A percentile compares a stretch with the other conserved stretches of the same genome.
These are phyloP conservation scores for Metschnikowia colocasiae DNA, from an alignment of 805 yeast species.

Conservation along the genomic window DNA sequence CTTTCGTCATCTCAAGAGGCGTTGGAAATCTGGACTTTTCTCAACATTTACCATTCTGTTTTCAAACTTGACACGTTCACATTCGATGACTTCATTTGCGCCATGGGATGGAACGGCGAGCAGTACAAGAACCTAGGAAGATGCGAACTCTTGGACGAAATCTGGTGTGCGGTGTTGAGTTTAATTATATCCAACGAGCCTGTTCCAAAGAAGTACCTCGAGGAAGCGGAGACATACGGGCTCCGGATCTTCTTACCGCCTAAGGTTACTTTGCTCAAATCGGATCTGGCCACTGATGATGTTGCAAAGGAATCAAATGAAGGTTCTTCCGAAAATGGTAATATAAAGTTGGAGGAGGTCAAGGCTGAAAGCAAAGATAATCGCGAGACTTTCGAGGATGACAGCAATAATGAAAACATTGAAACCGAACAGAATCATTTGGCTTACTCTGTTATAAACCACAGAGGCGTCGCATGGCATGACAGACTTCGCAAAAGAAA, in stretches of 20 bases:
- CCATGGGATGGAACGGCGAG: slow-evolving; percentile 44
- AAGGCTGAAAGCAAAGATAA: slow-evolving; percentile 18
- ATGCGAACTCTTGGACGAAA: slow-evolving; percentile 57
- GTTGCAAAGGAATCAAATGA: background rate
- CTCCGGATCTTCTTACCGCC: slow-evolving; percentile 32
- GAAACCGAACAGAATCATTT: slow-evolving; percentile 29
- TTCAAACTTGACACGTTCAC: slow-evolving; percentile 68
- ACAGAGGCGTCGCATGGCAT: slow-evolving; percentile 67
- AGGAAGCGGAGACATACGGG: slow-evolving; percentile 33
- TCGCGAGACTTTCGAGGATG: slow-evolving; percentile 17
- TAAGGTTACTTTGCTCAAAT: slow-evolving; percentile 21
- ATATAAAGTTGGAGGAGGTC: slow-evolving; percentile 21
- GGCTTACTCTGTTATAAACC: slow-evolving; percentile 49
- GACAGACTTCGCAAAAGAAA: slow-evolving; percentile 70
- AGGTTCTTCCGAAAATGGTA: background rate
- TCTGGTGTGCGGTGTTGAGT: slow-evolving; percentile 62
- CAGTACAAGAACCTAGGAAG: slow-evolving; percentile 40
- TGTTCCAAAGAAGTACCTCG: slow-evolving; percentile 27
- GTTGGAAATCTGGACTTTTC: slow-evolving; percentile 70
- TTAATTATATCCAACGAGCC: slow-evolving; percentile 46
- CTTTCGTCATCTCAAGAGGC: slow-evolving; percentile 37
- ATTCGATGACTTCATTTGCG: slow-evolving; percentile 71
- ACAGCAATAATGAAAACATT: slow-evolving; percentile 21
- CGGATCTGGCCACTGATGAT: slow-evolving; percentile 7
- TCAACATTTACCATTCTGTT: slow-evolving; percentile 65